Evolutionary conservation across 1,139 yeast genomes (phyloP).

Genomic region (Lizanozyma gosingica): DNA sequence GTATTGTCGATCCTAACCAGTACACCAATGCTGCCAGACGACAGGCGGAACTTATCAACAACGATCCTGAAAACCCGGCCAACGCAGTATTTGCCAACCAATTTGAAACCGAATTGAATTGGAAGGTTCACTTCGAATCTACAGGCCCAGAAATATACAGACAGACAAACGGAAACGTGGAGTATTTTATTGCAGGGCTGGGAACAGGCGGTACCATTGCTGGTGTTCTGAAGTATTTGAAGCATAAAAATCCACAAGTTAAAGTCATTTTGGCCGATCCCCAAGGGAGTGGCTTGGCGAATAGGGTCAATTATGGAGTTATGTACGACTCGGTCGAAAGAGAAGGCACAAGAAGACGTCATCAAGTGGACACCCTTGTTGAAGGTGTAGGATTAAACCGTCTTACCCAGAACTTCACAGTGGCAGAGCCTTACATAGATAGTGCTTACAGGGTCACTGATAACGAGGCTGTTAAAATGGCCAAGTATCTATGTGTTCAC

Average conservation of each 20-base stretch:
- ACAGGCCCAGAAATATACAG: conserved; percentile 87
- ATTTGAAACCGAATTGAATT: conserved; percentile 86
- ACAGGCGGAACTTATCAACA: conserved; percentile 49
- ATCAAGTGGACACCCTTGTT: conserved; percentile 89
- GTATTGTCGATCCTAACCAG: conserved; percentile 88
- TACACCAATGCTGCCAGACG: conserved; percentile 81
- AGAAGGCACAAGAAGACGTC: conserved; percentile 91
- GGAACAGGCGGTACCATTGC: conserved; percentile 78
- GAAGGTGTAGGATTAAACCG: conserved; percentile 93
- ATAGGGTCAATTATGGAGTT: conserved; percentile 80
- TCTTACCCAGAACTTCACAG: conserved; percentile 68
- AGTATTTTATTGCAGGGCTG: conserved; percentile 73
- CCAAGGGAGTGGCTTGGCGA: conserved; percentile 87
- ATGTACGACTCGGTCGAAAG: conserved; percentile 85
- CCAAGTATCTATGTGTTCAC: conserved; percentile 64
- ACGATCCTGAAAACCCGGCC: conserved; percentile 24
- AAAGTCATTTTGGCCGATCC: conserved; percentile 77
- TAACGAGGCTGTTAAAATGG: conserved; percentile 78
- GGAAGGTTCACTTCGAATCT: conserved; percentile 72
- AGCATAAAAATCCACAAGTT: conserved; percentile 32
- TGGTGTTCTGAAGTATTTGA: conserved; percentile 73
- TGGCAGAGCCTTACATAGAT: conserved; percentile 64
- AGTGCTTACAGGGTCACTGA: conserved; percentile 77
- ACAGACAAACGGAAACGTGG: conserved; percentile 58
- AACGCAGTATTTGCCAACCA: conserved; percentile 88